Conservation (phyloP, 805 yeast species). For the Priceomyces medius region DNA sequence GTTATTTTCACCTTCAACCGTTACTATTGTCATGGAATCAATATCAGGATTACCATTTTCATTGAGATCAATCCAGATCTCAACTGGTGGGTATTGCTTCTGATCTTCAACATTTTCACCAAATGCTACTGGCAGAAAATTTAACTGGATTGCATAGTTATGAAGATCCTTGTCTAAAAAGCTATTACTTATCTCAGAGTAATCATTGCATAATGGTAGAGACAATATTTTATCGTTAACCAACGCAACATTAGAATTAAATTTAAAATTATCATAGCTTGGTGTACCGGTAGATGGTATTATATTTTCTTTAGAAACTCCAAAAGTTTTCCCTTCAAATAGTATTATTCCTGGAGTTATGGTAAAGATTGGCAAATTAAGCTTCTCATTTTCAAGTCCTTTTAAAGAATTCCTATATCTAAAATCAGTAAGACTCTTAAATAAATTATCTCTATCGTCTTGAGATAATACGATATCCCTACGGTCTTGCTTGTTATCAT, state of each 20-base stretch:
- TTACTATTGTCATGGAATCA: constrained; percentile 40
- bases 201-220: constrained; percentile 23
- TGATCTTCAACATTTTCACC: constrained; percentile 17
- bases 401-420: constrained; percentile 17
- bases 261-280: constrained; percentile 17
- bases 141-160: constrained; percentile 43
- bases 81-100: constrained; percentile 50
- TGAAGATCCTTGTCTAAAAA: constrained; percentile 25
- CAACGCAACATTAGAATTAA: constrained; percentile 34
- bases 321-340: constrained; percentile 17
- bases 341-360: constrained; percentile 41
- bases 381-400: constrained; percentile 19
- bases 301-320: constrained; percentile 1
- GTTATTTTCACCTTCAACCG: constrained; percentile 46
- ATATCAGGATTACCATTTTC: constrained; percentile 34
- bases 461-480: constrained; percentile 1
- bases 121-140: constrained; percentile 47
- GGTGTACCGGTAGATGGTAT: constrained; percentile 5
- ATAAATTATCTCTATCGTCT: constrained; percentile 20
- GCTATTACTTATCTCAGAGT: constrained; percentile 19
- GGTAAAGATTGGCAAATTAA: constrained; percentile 31
- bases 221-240: constrained; percentile 31
- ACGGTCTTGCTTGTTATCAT: not conserved
- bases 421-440: constrained; percentile 25
- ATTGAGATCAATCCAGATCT: constrained; percentile 51